Conservation (phyloP, 192 early-diverging fungal species). For the Coemansia guatemalensis region DNA sequence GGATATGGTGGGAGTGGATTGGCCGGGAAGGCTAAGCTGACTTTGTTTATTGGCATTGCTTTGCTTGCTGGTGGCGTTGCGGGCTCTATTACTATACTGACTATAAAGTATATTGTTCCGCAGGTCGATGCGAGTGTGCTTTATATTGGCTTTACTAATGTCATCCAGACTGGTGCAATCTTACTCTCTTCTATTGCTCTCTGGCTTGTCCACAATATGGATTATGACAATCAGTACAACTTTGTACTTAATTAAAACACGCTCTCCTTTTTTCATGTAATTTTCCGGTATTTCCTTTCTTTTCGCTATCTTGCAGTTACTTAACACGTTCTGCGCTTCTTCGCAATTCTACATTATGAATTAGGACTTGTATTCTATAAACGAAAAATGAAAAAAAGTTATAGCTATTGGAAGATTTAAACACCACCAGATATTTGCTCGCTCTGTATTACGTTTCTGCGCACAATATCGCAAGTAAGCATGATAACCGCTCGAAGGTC, state of each 20-base stretch:
- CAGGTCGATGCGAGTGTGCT: conserved; percentile 39
- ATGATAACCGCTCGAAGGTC: too few species aligned
- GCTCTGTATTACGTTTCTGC: too few species aligned
- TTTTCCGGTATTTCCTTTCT: background rate
- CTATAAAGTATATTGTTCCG: conserved; percentile 55
- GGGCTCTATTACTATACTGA: conserved; percentile 52
- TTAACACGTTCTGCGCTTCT: too few species aligned
- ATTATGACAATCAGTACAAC: conserved; percentile 54
- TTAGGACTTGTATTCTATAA: too few species aligned
- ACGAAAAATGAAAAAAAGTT: too few species aligned
- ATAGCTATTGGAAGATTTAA: too few species aligned
- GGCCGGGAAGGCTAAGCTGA: conserved; percentile 54
- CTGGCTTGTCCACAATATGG: conserved; percentile 56
- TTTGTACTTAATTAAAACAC: conserved; percentile 47
- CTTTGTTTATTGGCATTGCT: conserved; percentile 56
- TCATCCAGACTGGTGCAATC: conserved; percentile 48
- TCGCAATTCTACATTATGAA: too few species aligned
- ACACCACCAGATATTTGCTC: too few species aligned
- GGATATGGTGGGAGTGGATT: conserved; percentile 38
- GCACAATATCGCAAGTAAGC: too few species aligned
- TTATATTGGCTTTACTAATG: conserved; percentile 52
- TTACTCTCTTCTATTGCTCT: conserved; percentile 41
- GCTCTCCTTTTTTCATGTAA: conserved; percentile 5
- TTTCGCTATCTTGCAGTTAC: too few species aligned
- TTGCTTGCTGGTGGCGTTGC: conserved; percentile 55